Evolutionary conservation across 345 rosid genomes (phyloP), one percentile per base, ranked within the genome.

Genomic region (Citrus reticulata): DNA sequence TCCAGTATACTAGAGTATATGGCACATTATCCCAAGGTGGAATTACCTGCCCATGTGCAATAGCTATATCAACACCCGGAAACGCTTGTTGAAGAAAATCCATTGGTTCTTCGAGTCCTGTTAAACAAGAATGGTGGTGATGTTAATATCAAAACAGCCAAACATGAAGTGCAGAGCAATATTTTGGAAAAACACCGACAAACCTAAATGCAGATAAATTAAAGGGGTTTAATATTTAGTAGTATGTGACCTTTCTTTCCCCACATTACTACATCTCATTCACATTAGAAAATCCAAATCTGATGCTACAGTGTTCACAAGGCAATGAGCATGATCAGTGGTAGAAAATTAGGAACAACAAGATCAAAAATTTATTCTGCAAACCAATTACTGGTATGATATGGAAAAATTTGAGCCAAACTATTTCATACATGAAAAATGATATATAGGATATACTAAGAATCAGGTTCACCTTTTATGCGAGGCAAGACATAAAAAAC

Each of bases 401-500:
- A 70, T 29, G 46, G 32, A 34, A 46, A 40, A 20, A 24, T 10
- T 39, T 1, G 2, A 54, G 58, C 58, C 55, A 37, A 73, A 39
- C 68, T 24, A 59, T 42, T 74, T 74, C 34, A 74, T 25, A n/a
- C 20, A 29, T 37, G 19, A 72, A 57, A 76, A 62, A 62, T n/a
- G 30, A 37, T 57, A 61, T n/a, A 49, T 27, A 51, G 24, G 20
- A 34, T 40, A 78, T 63, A 35, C 42, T 42, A 11, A 35, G 37
- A 35, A 35, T 35, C 37, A 35, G 37, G 37, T 6, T 35, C 70
- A 95, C 99, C 99, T 88, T 90, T 93, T 83, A 95, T 95, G 60
- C 95, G 95, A 75, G 99, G 99, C 87, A 93, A 86, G 79, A 93
- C 99, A 82, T 91, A 93, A 80, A 95, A 95, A 77, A 95, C 95